phyloP scores from a whole-genome alignment of 306 rosid genomes.

The Acacia melanoxylon region DNA sequence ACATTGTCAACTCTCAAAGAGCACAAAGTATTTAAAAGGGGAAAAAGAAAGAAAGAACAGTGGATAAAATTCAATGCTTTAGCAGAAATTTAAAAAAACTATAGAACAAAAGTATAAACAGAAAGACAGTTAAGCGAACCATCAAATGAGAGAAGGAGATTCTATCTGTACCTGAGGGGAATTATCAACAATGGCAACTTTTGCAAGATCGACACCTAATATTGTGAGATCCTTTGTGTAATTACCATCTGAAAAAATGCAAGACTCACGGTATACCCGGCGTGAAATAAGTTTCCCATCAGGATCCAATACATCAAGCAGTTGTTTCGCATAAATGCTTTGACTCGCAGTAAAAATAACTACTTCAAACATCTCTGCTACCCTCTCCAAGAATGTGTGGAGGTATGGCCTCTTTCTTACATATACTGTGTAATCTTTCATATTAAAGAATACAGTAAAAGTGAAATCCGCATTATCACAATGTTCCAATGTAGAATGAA shows the following conservation, averaged over 20 bases:
- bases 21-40: not conserved
- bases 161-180: constrained; percentile 80
- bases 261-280: constrained; percentile 83
- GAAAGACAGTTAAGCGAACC: constrained; percentile 11
- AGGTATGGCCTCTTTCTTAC: constrained; percentile 92
- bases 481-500: constrained; percentile 87
- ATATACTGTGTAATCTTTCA: constrained; percentile 89
- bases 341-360: constrained; percentile 97
- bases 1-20: not conserved
- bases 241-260: constrained; percentile 86
- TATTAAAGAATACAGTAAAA: constrained; percentile 75
- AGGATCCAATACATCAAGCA: constrained; percentile 91
- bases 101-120: not conserved
- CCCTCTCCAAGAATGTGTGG: constrained; percentile 79
- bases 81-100: constrained; percentile 15
- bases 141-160: constrained; percentile 21
- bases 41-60: not conserved
- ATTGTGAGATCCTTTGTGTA: constrained; percentile 94
- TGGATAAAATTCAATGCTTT: constrained; percentile 16
- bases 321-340: constrained; percentile 89
- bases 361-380: constrained; percentile 93
- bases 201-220: constrained; percentile 86
- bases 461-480: constrained; percentile 85
- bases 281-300: constrained; percentile 77
- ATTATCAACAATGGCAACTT: constrained; percentile 89